These are phyloP conservation scores for Pascua sp. DNA, from an alignment of 1,284 basidiomycete species.

Conservation along the genomic window DNA sequence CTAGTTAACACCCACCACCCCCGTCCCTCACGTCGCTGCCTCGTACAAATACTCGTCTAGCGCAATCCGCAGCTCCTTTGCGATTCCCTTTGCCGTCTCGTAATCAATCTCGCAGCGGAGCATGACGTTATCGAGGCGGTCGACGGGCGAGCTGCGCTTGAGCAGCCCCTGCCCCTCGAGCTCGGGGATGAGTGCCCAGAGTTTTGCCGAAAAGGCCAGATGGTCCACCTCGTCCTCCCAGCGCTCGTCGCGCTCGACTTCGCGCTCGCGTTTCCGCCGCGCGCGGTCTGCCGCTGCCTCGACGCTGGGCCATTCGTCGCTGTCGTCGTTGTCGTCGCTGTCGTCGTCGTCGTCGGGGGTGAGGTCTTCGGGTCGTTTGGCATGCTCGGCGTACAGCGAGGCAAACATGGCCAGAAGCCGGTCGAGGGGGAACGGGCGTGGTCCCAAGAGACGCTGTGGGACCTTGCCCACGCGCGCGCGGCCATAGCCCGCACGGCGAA, in stretches of 20 bases:
- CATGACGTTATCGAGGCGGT: conserved; percentile 60
- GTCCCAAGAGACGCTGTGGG: conserved; percentile 75
- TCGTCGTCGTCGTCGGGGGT: conserved; percentile 34
- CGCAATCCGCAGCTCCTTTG: conserved; percentile 62
- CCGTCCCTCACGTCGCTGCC: conserved; percentile 17
- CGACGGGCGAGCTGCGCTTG: conserved; percentile 59
- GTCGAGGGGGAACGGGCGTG: conserved; percentile 75
- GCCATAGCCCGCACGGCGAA: conserved; percentile 47
- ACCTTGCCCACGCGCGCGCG: conserved; percentile 41
- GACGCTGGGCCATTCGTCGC: conserved; percentile 6
- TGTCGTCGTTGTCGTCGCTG: conserved; percentile 30
- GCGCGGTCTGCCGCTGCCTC: conserved; percentile 17
- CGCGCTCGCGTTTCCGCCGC: conserved; percentile 67
- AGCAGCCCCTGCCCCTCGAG: conserved; percentile 66
- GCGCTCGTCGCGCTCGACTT: conserved; percentile 54
- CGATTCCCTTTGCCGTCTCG: conserved; percentile 60
- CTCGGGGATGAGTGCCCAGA: conserved; percentile 62
- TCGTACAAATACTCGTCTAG: conserved; percentile 74
- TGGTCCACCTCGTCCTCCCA: conserved; percentile 46
- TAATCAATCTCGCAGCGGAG: conserved; percentile 73
- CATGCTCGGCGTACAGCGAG: conserved; percentile 76
- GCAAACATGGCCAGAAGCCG: conserved; percentile 78
- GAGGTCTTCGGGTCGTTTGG: conserved; percentile 47
- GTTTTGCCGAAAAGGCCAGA: conserved; percentile 35
- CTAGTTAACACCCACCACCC: not conserved